Evolutionary conservation across 2,329 filamentous ascomycete species (phyloP).

Genomic region (Boeremia lycopersici): DNA sequence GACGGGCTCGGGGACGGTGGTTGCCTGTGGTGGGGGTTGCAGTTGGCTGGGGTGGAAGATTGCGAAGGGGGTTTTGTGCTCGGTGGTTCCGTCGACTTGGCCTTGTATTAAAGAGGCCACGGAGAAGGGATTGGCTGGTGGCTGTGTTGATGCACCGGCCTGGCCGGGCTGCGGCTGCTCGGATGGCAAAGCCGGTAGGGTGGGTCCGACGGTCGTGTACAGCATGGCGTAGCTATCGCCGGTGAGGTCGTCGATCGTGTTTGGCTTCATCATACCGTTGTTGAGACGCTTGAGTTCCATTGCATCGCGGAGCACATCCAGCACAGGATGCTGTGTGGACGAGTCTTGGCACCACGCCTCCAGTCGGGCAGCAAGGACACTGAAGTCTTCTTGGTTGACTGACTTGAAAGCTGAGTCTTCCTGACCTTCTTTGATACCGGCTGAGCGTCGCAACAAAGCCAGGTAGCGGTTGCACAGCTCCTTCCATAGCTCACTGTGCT

Average conservation of each 20-base stretch:
- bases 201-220: conserved; percentile 69
- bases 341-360: conserved; percentile 63
- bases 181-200: conserved; percentile 58
- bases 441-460: conserved; percentile 62
- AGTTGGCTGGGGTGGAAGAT: conserved; percentile 36
- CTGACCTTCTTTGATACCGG: conserved; percentile 63
- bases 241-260: conserved; percentile 89
- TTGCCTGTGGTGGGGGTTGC: conserved; percentile 20
- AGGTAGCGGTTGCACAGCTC: conserved; percentile 65
- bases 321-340: conserved; percentile 53
- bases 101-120: conserved; percentile 42
- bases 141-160: conserved; percentile 7
- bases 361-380: conserved; percentile 62
- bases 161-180: conserved; percentile 38
- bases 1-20: conserved; percentile 27
- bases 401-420: conserved; percentile 70
- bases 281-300: conserved; percentile 81
- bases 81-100: conserved; percentile 38
- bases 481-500: conserved; percentile 68
- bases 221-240: conserved; percentile 84
- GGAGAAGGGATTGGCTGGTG: conserved; percentile 27
- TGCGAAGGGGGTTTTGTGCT: conserved; percentile 29
- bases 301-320: conserved; percentile 69
- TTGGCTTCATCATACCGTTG: conserved; percentile 82
- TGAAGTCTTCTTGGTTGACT: conserved; percentile 69